A percentile compares a stretch with the other conserved stretches of the same genome.
Conservation (phyloP, 495 filamentous ascomycete species). For the Hyphodiscus hymeniophilus region DNA sequence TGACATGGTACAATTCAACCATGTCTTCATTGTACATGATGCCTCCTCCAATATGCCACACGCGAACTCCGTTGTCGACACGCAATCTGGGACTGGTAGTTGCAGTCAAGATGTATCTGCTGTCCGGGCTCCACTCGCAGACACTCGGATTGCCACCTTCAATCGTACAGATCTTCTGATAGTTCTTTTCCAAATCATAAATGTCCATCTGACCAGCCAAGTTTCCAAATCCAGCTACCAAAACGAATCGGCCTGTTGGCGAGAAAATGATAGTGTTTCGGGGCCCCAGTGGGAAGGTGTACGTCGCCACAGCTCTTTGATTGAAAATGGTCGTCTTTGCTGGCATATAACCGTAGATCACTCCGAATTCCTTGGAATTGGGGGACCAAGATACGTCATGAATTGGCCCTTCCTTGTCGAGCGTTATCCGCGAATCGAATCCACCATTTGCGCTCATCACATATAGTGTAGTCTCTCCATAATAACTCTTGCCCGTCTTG, state of each 20-base stretch:
- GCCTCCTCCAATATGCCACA: conserved; percentile 87
- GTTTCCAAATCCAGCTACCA: conserved; percentile 96
- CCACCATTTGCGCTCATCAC: conserved; percentile 84
- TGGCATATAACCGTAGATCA: conserved; percentile 96
- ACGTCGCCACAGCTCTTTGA: conserved; percentile 65
- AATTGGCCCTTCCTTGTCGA: conserved; percentile 97
- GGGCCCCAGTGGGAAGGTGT: conserved; percentile 75
- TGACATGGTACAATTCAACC: conserved; percentile 86
- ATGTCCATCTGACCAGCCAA: conserved; percentile 95
- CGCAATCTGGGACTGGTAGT: conserved; percentile 90
- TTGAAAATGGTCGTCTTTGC: conserved; percentile 98
- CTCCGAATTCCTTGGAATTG: conserved; percentile 92
- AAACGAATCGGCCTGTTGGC: conserved; percentile 82
- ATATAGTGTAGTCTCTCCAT: conserved; percentile 96
- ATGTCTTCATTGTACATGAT: conserved; percentile 95
- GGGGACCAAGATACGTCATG: conserved; percentile 98
- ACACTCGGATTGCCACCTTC: conserved; percentile 92
- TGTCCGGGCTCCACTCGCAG: conserved; percentile 94
- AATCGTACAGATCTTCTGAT: conserved; percentile 83
- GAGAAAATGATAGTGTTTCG: conserved; percentile 96
- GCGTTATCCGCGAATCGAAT: conserved; percentile 83
- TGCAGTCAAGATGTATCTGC: conserved; percentile 88
- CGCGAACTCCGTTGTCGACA: conserved; percentile 91
- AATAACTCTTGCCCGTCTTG: conserved; percentile 96
- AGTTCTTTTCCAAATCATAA: conserved; percentile 89